Evolutionary conservation across 2,329 filamentous ascomycete species (phyloP), one percentile per base, ranked within the genome.

Genomic region (Penicillium palitans): DNA sequence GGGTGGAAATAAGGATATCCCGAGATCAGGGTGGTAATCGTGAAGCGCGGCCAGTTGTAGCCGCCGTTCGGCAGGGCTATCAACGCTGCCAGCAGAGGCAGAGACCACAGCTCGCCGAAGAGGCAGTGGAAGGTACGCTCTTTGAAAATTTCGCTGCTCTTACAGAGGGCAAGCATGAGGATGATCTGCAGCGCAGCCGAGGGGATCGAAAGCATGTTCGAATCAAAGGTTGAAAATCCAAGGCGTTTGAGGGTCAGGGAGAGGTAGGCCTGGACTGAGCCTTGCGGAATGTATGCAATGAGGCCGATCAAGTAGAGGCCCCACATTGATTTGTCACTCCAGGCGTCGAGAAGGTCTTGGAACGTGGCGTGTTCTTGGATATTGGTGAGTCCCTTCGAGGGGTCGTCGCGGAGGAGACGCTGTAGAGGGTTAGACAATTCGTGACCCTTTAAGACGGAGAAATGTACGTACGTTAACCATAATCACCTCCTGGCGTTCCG

Each of bases 131-230:
- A 79, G 0, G 80, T 76, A 3, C 81, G 74, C 67, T 84, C 81
- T 58, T 80, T 78, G 63, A 83, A 83, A 66, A 78, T 76, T 41
- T 84, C 80, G 55, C 80, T 83, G 60, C 79, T 80, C 60, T 74
- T 40, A 17, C 37, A 44, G n/a, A 40, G 37, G 37, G n/a, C 9
- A 40, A 40, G 37, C 37, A 40, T 40, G n/a, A 40, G 37, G n/a
- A 40, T 40, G 9, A 40, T 40, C 37, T 40, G 37, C 8, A 40
- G 37, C 8, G 37, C 37, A 10, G 37, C 37, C 2, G 37, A 40
- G 10, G 82, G 74, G n/a, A 89, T 88, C 2, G 82, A 81, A 8
- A 90, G 79, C 35, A 90, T 69, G 66, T 88, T 90, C 2, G 85
- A 80, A 24, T 84, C 74, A 70, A 90, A 87, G 2, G 83, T 85